Evolutionary conservation across 164 flowering plant species (phyloP).

Genomic region (Piper longum): DNA sequence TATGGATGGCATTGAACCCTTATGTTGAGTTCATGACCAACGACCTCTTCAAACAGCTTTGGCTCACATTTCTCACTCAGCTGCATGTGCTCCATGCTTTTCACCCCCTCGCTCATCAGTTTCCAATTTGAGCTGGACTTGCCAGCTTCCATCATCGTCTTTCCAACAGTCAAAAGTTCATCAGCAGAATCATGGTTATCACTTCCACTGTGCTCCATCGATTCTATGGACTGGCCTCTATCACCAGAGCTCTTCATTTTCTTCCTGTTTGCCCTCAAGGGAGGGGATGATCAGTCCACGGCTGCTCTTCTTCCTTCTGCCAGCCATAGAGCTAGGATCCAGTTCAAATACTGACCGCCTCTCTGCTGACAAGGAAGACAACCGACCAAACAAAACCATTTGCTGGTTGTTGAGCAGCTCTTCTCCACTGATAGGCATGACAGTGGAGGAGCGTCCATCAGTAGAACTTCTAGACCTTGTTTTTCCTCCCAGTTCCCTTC

Average conservation of each 20-base stretch:
- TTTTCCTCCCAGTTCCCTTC: too few species aligned
- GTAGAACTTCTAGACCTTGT: too few species aligned
- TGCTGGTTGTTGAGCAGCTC: too few species aligned
- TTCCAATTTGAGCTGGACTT: too few species aligned
- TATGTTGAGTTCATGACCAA: slow-evolving; percentile 18
- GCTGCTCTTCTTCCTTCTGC: neutral
- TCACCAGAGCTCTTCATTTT: neutral
- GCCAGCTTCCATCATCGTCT: too few species aligned
- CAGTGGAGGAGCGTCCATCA: too few species aligned
- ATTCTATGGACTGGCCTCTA: neutral
- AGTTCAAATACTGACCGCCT: too few species aligned
- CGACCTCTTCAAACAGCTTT: slow-evolving; percentile 19
- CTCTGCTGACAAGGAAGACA: neutral
- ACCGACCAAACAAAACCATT: neutral
- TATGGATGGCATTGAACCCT: slow-evolving; percentile 18
- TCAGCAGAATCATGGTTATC: neutral
- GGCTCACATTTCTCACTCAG: slow-evolving; percentile 17
- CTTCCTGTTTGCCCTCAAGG: neutral
- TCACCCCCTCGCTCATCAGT: neutral
- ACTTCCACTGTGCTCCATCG: neutral
- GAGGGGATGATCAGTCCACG: neutral
- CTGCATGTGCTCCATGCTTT: neutral
- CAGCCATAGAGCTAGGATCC: neutral
- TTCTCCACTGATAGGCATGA: too few species aligned
- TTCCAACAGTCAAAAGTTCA: neutral